phyloP scores from a whole-genome alignment of 2,329 filamentous ascomycete species.

The Botrytis aclada region DNA sequence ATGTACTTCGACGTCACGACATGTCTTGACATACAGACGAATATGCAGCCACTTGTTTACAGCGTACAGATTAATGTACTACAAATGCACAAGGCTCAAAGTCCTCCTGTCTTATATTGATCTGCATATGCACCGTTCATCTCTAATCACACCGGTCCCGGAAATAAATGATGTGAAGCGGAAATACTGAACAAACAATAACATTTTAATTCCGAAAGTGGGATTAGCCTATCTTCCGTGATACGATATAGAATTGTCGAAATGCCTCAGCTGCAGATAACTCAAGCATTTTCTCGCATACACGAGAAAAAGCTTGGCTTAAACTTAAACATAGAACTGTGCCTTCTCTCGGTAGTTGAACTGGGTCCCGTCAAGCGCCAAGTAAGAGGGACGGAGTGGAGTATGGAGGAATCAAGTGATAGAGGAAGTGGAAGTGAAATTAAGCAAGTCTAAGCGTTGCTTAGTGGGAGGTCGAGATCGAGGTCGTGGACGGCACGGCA shows the following conservation, averaged over 20 bases:
- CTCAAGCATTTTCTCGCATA: not conserved
- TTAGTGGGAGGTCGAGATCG: not conserved
- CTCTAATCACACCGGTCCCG: not conserved
- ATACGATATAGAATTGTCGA: not conserved
- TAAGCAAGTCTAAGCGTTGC: not conserved
- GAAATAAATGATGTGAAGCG: not conserved
- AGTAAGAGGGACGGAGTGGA: not conserved
- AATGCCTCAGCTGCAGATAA: not conserved
- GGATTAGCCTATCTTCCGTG: not conserved
- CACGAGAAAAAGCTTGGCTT: conserved; percentile 5
- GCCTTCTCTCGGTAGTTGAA: not conserved
- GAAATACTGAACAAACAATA: not conserved
- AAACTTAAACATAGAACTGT: not conserved
- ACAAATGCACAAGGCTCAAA: not conserved
- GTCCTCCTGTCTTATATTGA: not conserved
- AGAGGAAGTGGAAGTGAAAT: not conserved
- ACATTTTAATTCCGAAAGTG: not conserved
- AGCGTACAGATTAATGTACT: not conserved
- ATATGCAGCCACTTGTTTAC: not conserved
- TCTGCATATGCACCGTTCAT: not conserved
- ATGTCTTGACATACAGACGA: not conserved
- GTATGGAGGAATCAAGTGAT: not conserved
- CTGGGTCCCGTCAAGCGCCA: not conserved
- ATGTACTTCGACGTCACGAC: not conserved
- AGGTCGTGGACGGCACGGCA: not conserved